Percentiles rank a stretch among this genome's conserved stretches.
phyloP scores from a whole-genome alignment of 495 filamentous ascomycete species.

The Hypoxylon fuscum region DNA sequence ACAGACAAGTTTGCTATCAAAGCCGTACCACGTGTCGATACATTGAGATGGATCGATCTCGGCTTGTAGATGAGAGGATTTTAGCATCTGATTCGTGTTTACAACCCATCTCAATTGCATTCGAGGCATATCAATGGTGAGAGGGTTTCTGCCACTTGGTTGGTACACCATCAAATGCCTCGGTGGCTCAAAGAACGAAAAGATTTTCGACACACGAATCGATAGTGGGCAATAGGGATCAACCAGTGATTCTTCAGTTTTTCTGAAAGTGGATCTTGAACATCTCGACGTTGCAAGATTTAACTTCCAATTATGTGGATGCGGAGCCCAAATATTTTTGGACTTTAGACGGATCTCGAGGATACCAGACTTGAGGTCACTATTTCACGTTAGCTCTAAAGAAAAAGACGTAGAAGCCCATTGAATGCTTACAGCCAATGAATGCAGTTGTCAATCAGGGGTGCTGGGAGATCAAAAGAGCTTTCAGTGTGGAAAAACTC shows the following conservation, averaged over 20 bases:
- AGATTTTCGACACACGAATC: slow-evolving; percentile 46
- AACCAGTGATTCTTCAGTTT: slow-evolving; percentile 28
- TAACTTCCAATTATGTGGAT: slow-evolving; percentile 24
- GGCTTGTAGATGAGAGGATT: slow-evolving; percentile 51
- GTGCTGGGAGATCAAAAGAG: slow-evolving; percentile 58
- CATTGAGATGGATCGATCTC: slow-evolving; percentile 60
- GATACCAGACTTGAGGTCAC: slow-evolving; percentile 47
- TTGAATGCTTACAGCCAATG: slow-evolving; percentile 63
- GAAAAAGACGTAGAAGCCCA: neutral
- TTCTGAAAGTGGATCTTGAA: slow-evolving; percentile 15
- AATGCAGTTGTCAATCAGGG: slow-evolving; percentile 56
- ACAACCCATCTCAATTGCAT: slow-evolving; percentile 53
- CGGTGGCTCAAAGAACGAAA: slow-evolving; percentile 44
- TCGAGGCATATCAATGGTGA: slow-evolving; percentile 45
- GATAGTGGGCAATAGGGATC: slow-evolving; percentile 43
- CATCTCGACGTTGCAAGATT: slow-evolving; percentile 26
- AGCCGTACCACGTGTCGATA: slow-evolving; percentile 58
- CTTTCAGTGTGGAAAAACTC: slow-evolving; percentile 38
- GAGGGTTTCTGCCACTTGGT: slow-evolving; percentile 31
- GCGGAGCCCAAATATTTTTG: slow-evolving; percentile 51
- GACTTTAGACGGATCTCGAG: slow-evolving; percentile 61
- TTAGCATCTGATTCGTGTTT: slow-evolving; percentile 45
- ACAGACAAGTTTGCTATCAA: slow-evolving; percentile 55
- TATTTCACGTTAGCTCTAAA: slow-evolving; percentile 6
- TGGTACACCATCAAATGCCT: slow-evolving; percentile 48